phyloP scores from a whole-genome alignment of 2,329 filamentous ascomycete genomes.

The Fusarium nelsonii region DNA sequence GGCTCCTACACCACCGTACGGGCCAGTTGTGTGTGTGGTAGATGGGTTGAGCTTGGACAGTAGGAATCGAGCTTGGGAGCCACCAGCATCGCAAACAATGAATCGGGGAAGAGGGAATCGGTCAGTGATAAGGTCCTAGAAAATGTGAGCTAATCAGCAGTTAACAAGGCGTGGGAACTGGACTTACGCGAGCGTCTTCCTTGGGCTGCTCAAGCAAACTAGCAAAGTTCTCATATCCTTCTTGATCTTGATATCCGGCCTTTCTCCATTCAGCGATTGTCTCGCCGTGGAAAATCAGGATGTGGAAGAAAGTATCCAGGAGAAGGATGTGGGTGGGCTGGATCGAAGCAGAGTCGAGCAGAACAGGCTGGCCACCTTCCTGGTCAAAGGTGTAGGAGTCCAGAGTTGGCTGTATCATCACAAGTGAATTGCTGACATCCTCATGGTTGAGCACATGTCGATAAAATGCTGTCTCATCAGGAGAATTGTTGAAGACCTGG shows the following conservation, averaged over 20 bases:
- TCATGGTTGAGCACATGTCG: slow-evolving; percentile 97
- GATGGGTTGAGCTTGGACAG: slow-evolving; percentile 97
- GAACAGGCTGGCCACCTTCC: slow-evolving; percentile 90
- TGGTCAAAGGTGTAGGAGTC: slow-evolving; percentile 98
- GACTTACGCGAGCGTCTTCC: slow-evolving; percentile 89
- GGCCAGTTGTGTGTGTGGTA: slow-evolving; percentile 93
- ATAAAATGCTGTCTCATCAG: slow-evolving; percentile 99
- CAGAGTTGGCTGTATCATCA: slow-evolving; percentile 98
- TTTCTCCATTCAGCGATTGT: slow-evolving; percentile 98
- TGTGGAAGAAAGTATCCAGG: slow-evolving; percentile 99
- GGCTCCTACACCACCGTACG: slow-evolving; percentile 86
- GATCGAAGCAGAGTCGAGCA: slow-evolving; percentile 96
- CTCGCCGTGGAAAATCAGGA: slow-evolving; percentile 98
- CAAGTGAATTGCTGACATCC: slow-evolving; percentile 93
- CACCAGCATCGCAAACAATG: slow-evolving; percentile 98
- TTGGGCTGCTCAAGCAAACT: slow-evolving; percentile 90
- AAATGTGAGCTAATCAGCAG: slow-evolving; percentile 43
- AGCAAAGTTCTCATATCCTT: slow-evolving; percentile 97
- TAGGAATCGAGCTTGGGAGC: slow-evolving; percentile 96
- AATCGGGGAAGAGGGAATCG: slow-evolving; percentile 98
- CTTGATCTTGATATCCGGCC: slow-evolving; percentile 96
- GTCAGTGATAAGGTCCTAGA: slow-evolving; percentile 92
- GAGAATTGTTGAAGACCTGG: slow-evolving; percentile 99
- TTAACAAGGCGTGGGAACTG: neutral
- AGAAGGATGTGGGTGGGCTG: slow-evolving; percentile 93